Percentiles rank a stretch among this genome's conserved stretches.
Conservation (phyloP, 169 alveolate genomes). For the Plasmodium gallinaceum region DNA sequence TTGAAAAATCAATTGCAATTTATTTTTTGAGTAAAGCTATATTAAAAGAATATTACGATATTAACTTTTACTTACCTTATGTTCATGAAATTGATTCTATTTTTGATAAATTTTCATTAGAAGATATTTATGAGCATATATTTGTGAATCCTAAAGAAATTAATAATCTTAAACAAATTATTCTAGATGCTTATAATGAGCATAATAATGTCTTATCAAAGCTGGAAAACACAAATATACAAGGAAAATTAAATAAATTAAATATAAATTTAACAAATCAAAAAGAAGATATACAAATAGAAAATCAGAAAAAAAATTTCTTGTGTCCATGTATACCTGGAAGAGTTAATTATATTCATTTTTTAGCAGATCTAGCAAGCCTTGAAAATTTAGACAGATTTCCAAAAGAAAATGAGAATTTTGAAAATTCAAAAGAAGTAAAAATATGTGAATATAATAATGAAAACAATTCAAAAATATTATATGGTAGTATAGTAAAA, state of each 20-base stretch:
- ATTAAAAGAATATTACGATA: slow-evolving; percentile 43
- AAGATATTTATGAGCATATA: background rate
- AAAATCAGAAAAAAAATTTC: slow-evolving; percentile 8
- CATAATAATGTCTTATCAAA: slow-evolving; percentile 16
- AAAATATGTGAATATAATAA: background rate
- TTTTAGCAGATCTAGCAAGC: slow-evolving; percentile 75
- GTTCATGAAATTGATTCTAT: slow-evolving; percentile 8
- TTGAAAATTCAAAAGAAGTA: background rate
- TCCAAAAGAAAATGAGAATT: background rate
- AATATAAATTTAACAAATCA: background rate
- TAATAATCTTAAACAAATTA: slow-evolving; percentile 9
- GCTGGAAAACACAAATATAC: background rate
- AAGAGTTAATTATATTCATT: slow-evolving; percentile 82
- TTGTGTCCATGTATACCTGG: slow-evolving; percentile 86
- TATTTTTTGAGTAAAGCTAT: slow-evolving; percentile 73
- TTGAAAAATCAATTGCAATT: slow-evolving; percentile 54
- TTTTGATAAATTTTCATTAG: slow-evolving; percentile 15
- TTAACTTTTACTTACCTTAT: slow-evolving; percentile 66
- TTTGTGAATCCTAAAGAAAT: slow-evolving; percentile 4
- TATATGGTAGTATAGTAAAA: slow-evolving; percentile 71
- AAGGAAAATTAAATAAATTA: no score
- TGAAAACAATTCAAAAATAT: background rate
- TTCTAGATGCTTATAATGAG: slow-evolving; percentile 33
- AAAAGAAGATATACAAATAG: background rate
- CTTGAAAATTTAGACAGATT: background rate